Evolutionary conservation across 2,329 filamentous ascomycete genomes (phyloP).

Genomic region (Ascochyta fabae): DNA sequence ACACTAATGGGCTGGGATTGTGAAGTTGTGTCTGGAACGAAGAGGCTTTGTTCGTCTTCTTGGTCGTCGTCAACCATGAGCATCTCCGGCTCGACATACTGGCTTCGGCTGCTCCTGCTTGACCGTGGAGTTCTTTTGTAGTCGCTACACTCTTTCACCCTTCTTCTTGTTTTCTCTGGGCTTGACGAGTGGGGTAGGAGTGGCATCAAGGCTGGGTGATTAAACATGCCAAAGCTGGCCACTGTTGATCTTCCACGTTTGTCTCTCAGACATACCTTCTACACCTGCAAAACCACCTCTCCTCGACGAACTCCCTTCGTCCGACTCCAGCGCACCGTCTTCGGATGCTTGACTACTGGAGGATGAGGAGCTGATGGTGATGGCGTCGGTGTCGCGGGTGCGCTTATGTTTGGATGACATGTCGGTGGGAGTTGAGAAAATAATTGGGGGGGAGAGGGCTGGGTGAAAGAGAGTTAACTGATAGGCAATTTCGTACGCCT

Average conservation of each 20-base stretch:
- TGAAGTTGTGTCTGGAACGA: not conserved
- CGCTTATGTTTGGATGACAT: not conserved
- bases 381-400: not conserved
- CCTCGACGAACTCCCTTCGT: not conserved
- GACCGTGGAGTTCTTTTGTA: not conserved
- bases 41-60: not conserved
- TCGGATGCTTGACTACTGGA: not conserved
- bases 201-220: not conserved
- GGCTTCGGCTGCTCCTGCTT: not conserved
- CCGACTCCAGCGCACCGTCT: not conserved
- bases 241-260: slow-evolving; percentile 63
- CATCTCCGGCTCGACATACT: not conserved
- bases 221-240: slow-evolving; percentile 59
- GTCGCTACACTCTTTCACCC: not conserved
- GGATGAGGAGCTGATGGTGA: not conserved
- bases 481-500: not conserved
- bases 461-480: not conserved
- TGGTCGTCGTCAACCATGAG: not conserved
- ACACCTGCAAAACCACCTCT: slow-evolving; percentile 14
- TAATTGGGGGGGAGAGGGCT: too few relatives aligned
- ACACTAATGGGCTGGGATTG: not conserved
- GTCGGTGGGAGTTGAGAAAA: not conserved
- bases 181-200: not conserved
- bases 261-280: slow-evolving; percentile 38
- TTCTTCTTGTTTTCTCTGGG: not conserved